Evolutionary conservation across 495 filamentous ascomycete species (phyloP).

Genomic region (Friedmanniomyces simplex): DNA sequence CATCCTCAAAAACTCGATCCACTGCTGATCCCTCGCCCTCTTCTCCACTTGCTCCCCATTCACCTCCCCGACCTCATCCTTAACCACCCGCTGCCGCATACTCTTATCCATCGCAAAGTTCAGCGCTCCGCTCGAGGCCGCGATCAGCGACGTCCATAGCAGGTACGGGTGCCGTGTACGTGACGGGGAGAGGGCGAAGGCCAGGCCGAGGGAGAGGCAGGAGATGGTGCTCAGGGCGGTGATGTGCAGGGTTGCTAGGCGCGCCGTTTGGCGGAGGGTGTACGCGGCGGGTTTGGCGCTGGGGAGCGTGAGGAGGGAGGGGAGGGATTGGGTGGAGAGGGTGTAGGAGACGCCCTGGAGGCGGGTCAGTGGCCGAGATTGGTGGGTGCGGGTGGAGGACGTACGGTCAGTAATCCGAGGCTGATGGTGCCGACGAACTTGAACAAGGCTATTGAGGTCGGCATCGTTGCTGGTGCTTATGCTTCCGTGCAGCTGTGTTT

Average conservation of each 20-base stretch:
- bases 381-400: conserved; percentile 18
- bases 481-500: neutral
- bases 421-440: conserved; percentile 88
- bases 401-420: conserved; percentile 76
- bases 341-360: conserved; percentile 74
- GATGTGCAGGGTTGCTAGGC: conserved; percentile 47
- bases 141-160: conserved; percentile 57
- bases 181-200: conserved; percentile 60
- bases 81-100: conserved; percentile 29
- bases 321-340: conserved; percentile 59
- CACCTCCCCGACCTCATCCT: conserved; percentile 32
- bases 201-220: conserved; percentile 53
- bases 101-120: conserved; percentile 41
- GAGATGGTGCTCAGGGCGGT: conserved; percentile 52
- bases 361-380: neutral
- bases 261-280: conserved; percentile 52
- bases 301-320: conserved; percentile 65
- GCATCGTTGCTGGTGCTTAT: conserved; percentile 40
- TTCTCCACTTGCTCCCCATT: conserved; percentile 75
- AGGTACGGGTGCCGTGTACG: conserved; percentile 73
- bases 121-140: conserved; percentile 45
- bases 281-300: conserved; percentile 54
- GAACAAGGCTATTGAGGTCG: conserved; percentile 57
- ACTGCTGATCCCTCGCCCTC: conserved; percentile 56
- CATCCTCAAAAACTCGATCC: conserved; percentile 49